These are phyloP conservation scores for Quercus glauca DNA, from an alignment of 306 rosid species.

Conservation along the genomic window DNA sequence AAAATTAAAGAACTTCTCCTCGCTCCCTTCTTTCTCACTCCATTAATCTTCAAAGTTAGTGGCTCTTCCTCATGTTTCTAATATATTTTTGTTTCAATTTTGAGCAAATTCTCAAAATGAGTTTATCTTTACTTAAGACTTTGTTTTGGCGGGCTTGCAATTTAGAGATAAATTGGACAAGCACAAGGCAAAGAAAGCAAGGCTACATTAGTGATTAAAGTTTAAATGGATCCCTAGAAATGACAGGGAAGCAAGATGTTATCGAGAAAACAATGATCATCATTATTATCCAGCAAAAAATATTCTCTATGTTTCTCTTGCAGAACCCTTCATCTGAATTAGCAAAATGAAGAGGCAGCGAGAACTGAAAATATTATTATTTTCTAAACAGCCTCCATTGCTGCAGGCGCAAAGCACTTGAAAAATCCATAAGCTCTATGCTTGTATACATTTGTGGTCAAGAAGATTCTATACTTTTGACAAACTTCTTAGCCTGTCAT, in stretches of 20 bases:
- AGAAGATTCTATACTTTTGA: conserved; percentile 58
- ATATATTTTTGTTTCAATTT: background rate
- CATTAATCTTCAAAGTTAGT: no score
- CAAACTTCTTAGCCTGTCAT: conserved; percentile 68
- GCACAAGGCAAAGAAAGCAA: background rate
- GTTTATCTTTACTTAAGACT: no score
- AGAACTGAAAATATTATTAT: conserved; percentile 24
- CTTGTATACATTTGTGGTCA: conserved; percentile 22
- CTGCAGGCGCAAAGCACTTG: conserved; percentile 13
- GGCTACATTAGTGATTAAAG: background rate
- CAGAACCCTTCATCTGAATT: conserved; percentile 8
- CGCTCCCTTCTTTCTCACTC: no score
- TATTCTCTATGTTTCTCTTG: background rate
- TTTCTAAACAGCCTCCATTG: conserved; percentile 24
- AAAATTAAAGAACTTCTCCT: no score
- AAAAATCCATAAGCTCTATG: conserved; percentile 13
- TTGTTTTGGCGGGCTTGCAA: background rate
- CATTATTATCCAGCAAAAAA: conserved; percentile 1
- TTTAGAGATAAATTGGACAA: background rate
- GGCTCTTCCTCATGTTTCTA: no score
- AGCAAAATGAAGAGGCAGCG: conserved; percentile 13
- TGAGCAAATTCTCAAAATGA: background rate
- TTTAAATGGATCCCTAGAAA: background rate
- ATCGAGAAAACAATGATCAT: conserved; percentile 8
- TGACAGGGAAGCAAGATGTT: background rate